phyloP scores from a whole-genome alignment of 371 early-diverging fungal species.

The Chytridium lagenaria region DNA sequence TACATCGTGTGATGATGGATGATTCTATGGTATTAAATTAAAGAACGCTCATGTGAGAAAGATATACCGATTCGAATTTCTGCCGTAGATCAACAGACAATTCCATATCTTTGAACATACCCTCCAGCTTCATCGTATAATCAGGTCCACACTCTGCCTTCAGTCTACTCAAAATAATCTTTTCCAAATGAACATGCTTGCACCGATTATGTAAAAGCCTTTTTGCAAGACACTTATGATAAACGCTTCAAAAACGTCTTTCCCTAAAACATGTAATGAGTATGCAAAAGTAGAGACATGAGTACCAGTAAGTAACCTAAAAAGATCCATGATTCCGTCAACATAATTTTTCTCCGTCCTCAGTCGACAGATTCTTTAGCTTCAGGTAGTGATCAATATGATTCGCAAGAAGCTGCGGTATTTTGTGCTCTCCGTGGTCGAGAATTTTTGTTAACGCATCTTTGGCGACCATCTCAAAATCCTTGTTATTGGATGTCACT shows the following conservation, averaged over 20 bases:
- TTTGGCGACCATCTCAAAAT: neutral
- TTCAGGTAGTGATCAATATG: neutral
- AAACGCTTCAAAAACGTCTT: slow-evolving; percentile 8
- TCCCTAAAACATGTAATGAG: neutral
- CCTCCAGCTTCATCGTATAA: slow-evolving; percentile 9
- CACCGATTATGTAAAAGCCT: neutral
- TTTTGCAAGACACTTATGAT: slow-evolving; percentile 8
- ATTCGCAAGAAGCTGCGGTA: neutral
- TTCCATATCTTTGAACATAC: slow-evolving; percentile 4
- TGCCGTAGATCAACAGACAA: neutral
- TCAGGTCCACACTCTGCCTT: slow-evolving; percentile 12
- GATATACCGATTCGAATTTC: neutral
- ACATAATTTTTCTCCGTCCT: neutral
- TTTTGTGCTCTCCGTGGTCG: neutral
- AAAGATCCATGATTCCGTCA: neutral
- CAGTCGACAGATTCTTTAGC: neutral
- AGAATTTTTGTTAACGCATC: neutral
- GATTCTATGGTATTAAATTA: neutral
- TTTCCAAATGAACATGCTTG: neutral
- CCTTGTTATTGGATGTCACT: neutral
- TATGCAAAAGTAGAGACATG: neutral
- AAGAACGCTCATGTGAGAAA: neutral
- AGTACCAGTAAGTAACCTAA: neutral
- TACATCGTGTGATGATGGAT: neutral
- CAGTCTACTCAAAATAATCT: neutral